Evolutionary conservation across 805 yeast species (phyloP).

Genomic region (Sugiyamaella smithiae): DNA sequence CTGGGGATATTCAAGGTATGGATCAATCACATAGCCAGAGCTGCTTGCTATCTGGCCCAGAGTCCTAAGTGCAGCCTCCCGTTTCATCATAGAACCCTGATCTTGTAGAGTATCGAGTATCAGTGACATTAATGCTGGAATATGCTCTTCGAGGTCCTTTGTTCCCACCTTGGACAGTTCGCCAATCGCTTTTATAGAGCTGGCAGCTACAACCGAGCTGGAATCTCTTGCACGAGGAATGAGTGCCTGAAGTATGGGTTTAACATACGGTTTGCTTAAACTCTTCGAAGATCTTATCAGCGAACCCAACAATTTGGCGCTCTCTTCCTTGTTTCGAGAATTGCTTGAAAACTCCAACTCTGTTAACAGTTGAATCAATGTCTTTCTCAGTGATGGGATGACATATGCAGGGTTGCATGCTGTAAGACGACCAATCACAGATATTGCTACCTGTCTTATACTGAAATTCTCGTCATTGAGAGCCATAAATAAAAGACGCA

Average conservation of each 20-base stretch:
- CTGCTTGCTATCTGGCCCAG: constrained; percentile 86
- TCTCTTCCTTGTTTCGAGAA: constrained; percentile 78
- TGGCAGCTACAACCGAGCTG: constrained; percentile 79
- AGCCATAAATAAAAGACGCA: constrained; percentile 78
- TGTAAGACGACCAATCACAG: constrained; percentile 79
- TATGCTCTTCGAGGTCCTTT: constrained; percentile 69
- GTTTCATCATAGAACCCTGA: constrained; percentile 80
- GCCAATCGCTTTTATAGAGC: constrained; percentile 83
- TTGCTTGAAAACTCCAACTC: constrained; percentile 79
- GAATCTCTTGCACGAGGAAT: constrained; percentile 70
- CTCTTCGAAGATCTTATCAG: constrained; percentile 75
- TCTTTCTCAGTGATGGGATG: constrained; percentile 86
- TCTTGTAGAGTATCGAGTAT: constrained; percentile 86
- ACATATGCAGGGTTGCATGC: constrained; percentile 91
- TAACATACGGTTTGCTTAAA: constrained; percentile 85
- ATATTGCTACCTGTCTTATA: constrained; percentile 74
- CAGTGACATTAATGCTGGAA: constrained; percentile 79
- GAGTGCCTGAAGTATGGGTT: constrained; percentile 83
- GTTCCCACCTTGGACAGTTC: constrained; percentile 88
- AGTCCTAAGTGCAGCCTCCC: constrained; percentile 86
- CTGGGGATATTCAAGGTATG: constrained; percentile 87
- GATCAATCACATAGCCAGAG: constrained; percentile 93
- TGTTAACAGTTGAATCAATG: constrained; percentile 79
- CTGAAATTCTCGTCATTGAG: constrained; percentile 86
- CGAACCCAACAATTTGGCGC: constrained; percentile 69